Conservation (phyloP, 768 basidiomycete species). For the Sistotremastrum suecicum region DNA sequence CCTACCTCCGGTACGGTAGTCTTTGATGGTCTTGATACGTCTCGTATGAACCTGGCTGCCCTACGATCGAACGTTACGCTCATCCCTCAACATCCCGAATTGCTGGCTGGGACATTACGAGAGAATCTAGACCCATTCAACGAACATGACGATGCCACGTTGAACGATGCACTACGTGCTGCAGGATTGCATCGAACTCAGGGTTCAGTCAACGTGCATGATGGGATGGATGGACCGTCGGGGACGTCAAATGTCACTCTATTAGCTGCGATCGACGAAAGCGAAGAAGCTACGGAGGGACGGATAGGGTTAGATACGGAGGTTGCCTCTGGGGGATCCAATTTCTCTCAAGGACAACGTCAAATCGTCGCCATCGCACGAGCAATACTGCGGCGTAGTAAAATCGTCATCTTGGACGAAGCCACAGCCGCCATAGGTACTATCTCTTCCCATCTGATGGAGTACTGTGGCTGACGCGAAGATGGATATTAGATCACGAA, state of each 20-base stretch:
- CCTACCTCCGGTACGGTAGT: conserved; percentile 40
- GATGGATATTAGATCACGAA: conserved; percentile 21
- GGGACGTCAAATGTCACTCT: conserved; percentile 9
- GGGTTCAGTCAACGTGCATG: not conserved
- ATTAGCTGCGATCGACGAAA: not conserved
- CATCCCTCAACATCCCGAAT: conserved; percentile 34
- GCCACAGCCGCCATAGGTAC: conserved; percentile 17
- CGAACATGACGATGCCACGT: conserved; percentile 29
- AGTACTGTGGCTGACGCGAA: conserved; percentile 1
- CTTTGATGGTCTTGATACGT: conserved; percentile 38
- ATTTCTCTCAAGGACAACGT: conserved; percentile 22
- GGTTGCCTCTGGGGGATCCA: conserved; percentile 6
- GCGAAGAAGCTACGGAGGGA: conserved; percentile 12
- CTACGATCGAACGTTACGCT: conserved; percentile 47
- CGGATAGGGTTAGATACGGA: conserved; percentile 22
- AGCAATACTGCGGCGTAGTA: conserved; percentile 10
- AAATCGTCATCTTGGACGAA: conserved; percentile 23
- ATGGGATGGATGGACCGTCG: not conserved
- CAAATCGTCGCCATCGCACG: conserved; percentile 29
- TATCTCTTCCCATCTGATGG: conserved; percentile 11
- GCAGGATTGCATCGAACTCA: conserved; percentile 18
- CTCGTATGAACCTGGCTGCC: conserved; percentile 36
- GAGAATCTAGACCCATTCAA: conserved; percentile 37
- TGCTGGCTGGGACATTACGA: conserved; percentile 30
- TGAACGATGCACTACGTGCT: conserved; percentile 25